Percentiles rank a stretch among this genome's conserved stretches.
These are phyloP conservation scores for Pichia cephalocereana DNA, from an alignment of 805 yeast genomes.

Conservation along the genomic window DNA sequence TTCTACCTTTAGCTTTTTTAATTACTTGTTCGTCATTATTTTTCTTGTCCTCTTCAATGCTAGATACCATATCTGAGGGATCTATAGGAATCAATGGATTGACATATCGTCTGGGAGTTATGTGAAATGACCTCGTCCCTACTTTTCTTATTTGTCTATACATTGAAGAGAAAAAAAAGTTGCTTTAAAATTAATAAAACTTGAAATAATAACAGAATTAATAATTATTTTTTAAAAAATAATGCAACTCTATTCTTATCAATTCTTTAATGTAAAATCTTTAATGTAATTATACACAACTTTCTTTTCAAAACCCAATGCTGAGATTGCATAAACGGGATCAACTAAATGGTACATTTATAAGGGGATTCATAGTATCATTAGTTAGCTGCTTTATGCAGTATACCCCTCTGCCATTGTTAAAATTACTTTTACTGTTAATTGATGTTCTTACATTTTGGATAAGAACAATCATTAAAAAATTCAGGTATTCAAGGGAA, in stretches of 20 bases:
- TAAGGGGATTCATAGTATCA: slow-evolving; percentile 4
- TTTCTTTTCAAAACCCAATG: neutral
- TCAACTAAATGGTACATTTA: slow-evolving; percentile 2
- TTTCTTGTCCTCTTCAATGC: slow-evolving; percentile 2
- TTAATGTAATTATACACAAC: no score
- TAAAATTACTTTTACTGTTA: slow-evolving; percentile 30
- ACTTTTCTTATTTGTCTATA: no score
- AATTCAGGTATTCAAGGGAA: slow-evolving; percentile 9
- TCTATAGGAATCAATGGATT: slow-evolving; percentile 37
- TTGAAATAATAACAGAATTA: no score
- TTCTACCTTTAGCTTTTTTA: slow-evolving; percentile 8
- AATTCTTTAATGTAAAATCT: no score
- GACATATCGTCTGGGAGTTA: slow-evolving; percentile 6
- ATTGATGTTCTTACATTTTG: slow-evolving; percentile 36
- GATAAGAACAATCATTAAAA: slow-evolving; percentile 18
- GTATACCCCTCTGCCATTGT: slow-evolving; percentile 12
- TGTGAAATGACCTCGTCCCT: no score
- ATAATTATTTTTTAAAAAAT: no score
- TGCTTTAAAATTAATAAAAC: no score
- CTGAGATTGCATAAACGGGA: slow-evolving; percentile 1
- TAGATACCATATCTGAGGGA: slow-evolving; percentile 27
- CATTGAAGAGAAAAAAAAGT: neutral
- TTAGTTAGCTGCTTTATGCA: slow-evolving; percentile 6
- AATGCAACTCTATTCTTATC: no score
- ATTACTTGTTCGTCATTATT: slow-evolving; percentile 14